These are phyloP conservation scores for Coccomyxa sp. DNA, from an alignment of 139 green algal species.

Conservation along the genomic window DNA sequence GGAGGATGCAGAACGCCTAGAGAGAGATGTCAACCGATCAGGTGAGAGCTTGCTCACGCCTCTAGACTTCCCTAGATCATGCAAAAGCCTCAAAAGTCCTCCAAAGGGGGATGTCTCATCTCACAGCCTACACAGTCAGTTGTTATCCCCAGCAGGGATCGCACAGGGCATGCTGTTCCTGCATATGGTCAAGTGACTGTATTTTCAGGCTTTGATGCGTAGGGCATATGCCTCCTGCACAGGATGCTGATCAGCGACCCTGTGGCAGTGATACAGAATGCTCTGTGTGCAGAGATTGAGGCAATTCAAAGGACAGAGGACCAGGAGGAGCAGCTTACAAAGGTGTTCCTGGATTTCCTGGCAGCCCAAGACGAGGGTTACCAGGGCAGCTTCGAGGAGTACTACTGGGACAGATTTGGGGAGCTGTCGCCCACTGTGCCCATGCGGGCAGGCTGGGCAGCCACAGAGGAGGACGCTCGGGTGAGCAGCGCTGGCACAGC, in stretches of 20 bases:
- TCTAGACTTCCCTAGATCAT: too few relatives aligned
- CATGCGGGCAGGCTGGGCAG: not conserved
- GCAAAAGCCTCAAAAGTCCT: too few relatives aligned
- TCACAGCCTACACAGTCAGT: too few relatives aligned
- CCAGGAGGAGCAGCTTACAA: slow-evolving; percentile 16
- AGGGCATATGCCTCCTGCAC: not conserved
- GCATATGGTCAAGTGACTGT: not conserved
- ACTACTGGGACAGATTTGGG: slow-evolving; percentile 19
- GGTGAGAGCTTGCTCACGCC: too few relatives aligned
- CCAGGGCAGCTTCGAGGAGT: slow-evolving; percentile 45
- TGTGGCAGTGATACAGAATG: not conserved
- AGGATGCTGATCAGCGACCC: not conserved
- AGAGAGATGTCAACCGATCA: too few relatives aligned
- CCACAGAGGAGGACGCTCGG: not conserved
- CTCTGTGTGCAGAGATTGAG: not conserved
- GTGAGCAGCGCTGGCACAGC: too few relatives aligned
- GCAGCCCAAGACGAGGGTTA: slow-evolving; percentile 21
- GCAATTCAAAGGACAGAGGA: not conserved
- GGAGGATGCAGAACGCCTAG: too few relatives aligned
- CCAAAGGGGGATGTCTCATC: too few relatives aligned
- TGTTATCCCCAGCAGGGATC: not conserved
- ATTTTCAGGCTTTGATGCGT: not conserved
- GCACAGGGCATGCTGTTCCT: not conserved
- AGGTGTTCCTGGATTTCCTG: slow-evolving; percentile 9
- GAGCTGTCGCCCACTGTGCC: not conserved